A percentile compares a stretch with the other conserved stretches of the same genome.
phyloP scores from a whole-genome alignment of 129 eudicot species.

The Arctium minus region DNA sequence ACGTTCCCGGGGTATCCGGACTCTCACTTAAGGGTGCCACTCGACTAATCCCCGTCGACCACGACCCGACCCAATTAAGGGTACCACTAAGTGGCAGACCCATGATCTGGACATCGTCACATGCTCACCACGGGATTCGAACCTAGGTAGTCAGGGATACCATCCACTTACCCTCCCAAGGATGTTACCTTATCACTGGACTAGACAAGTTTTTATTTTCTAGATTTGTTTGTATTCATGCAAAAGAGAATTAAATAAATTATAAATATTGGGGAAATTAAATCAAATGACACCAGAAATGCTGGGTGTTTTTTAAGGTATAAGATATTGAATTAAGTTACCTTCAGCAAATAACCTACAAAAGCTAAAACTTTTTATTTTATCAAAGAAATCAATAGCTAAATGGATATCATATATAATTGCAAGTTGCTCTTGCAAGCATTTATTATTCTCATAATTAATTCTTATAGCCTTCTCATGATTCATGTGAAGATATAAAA shows the following conservation, averaged over 20 bases:
- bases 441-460: not conserved
- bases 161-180: too few species aligned
- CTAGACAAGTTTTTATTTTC: too few species aligned
- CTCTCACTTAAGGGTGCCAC: too few species aligned
- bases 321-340: not conserved
- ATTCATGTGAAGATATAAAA: not conserved
- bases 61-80: too few species aligned
- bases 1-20: too few species aligned
- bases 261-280: not conserved
- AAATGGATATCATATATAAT: not conserved
- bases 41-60: too few species aligned
- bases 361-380: not conserved
- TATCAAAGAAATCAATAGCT: not conserved
- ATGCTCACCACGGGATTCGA: too few species aligned
- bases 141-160: too few species aligned
- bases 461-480: conserved; percentile 1
- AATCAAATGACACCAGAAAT: not conserved
- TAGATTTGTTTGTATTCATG: not conserved
- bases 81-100: too few species aligned
- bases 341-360: not conserved
- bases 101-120: too few species aligned
- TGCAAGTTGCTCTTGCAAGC: conserved; percentile 3
- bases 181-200: too few species aligned
- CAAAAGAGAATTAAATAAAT: not conserved
- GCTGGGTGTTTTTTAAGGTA: not conserved